Base-by-base conservation (phyloP, 371 early-diverging fungal genomes). In the Mucor lusitanicus region DNA sequence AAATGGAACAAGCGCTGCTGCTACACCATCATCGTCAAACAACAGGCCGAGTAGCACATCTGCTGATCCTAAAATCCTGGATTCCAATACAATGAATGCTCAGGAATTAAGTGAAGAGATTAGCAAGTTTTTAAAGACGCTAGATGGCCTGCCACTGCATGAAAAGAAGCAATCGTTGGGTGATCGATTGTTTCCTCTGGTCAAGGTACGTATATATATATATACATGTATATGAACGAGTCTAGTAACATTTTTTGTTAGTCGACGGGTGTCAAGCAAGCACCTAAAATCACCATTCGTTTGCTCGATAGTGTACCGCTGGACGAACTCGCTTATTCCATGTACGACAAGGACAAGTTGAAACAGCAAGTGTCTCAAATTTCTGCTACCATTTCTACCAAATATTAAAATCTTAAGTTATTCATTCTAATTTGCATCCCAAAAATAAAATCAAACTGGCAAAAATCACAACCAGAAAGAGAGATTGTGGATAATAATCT, bases 231-330 rank as follows among this genome's bases (percentile, higher is more conserved):
- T 35, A 9, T 35, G 37, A 12, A 35, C 12, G 12, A 12, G 12
- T 35, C 37, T 35, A 12, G 12, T 35, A 35, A 67, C 8, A 35
- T 48, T 8, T 21, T n/a, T n/a, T n/a, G n/a, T n/a, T n/a, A 80
- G 81, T 72, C 74, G 1, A 76, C 79, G 23, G 79, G 79, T 12
- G 65, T 77, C 8, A 74, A 72, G 33, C 72, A 67, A 23, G 74
- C 86, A 3, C 80, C 81, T 2, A 81, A 76, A 65, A 72, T 84
- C 30, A 83, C 83, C 12, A 81, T 85, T 25, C 73, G 68, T 23
- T 70, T 85, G 48, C 44, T 85, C 61, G 86, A 85, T 39, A 79
- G 75, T 19, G 65, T 82, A 17, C 80, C 84, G 23, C 53, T 85
- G 23, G 60, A 72, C 17, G 84, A 80, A 30, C 64, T 85, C 28